A percentile compares a stretch with the other conserved stretches of the same genome.
phyloP scores from a whole-genome alignment of 2,329 filamentous ascomycete genomes.

The Trichophyton rubrum region DNA sequence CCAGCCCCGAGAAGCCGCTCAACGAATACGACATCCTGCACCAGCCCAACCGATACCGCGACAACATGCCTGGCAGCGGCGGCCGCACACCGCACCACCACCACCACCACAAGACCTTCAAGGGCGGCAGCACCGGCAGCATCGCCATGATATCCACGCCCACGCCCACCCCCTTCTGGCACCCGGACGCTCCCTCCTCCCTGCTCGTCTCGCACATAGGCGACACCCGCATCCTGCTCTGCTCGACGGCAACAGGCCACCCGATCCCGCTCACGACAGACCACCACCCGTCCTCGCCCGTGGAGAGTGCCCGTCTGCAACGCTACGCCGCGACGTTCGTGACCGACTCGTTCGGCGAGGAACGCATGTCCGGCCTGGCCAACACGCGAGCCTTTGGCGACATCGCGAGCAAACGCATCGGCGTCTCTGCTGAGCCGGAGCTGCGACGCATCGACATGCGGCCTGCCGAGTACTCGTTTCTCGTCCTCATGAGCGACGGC shows the following conservation, averaged over 20 bases:
- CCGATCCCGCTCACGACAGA: conserved; percentile 75
- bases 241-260: conserved; percentile 68
- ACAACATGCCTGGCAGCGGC: conserved; percentile 44
- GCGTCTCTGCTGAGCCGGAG: conserved; percentile 88
- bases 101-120: conserved; percentile 59
- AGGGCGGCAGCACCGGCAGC: conserved; percentile 86
- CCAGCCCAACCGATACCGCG: conserved; percentile 38
- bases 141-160: conserved; percentile 85
- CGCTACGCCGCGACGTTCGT: conserved; percentile 79
- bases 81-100: too few relatives aligned
- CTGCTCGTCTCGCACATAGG: conserved; percentile 82
- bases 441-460: conserved; percentile 65
- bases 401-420: conserved; percentile 79
- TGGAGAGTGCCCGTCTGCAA: conserved; percentile 69
- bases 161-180: conserved; percentile 87
- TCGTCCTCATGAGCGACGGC: conserved; percentile 81
- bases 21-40: conserved; percentile 79
- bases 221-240: conserved; percentile 82
- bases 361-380: conserved; percentile 83
- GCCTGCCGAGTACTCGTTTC: conserved; percentile 75
- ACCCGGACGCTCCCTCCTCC: conserved; percentile 72
- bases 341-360: conserved; percentile 93
- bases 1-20: conserved; percentile 60
- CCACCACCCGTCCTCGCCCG: conserved; percentile 80
- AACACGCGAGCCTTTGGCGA: conserved; percentile 94